Percentiles rank a stretch among this genome's conserved stretches.
Conservation (phyloP, 345 rosid species). For the Melastoma malabathricum region DNA sequence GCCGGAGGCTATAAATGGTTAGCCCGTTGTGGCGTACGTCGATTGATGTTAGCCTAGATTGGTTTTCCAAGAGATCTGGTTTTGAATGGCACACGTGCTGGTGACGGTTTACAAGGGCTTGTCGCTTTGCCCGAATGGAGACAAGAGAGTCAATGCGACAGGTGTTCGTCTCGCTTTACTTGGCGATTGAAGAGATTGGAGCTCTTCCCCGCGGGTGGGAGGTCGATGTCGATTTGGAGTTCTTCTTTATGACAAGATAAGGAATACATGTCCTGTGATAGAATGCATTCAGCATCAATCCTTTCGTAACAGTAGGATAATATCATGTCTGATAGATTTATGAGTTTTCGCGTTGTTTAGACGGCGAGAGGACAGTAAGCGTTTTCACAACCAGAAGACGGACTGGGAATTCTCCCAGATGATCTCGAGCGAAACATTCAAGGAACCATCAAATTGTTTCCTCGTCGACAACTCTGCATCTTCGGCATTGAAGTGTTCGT, state of each 20-base stretch:
- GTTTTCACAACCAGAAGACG: constrained; percentile 1
- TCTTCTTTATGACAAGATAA: constrained; percentile 2
- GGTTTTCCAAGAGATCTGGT: not conserved
- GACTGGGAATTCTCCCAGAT: constrained; percentile 8
- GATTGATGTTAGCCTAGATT: not conserved
- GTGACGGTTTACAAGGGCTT: constrained; percentile 5
- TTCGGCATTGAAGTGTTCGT: constrained; percentile 11
- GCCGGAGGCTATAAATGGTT: constrained; percentile 2
- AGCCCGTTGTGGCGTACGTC: not conserved
- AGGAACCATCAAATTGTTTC: not conserved
- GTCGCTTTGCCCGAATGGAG: constrained; percentile 10
- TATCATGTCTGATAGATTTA: too few species aligned
- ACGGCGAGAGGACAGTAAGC: constrained; percentile 2
- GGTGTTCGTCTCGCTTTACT: constrained; percentile 8
- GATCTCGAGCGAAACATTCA: constrained; percentile 3
- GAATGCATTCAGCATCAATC: not conserved
- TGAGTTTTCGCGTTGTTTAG: not conserved
- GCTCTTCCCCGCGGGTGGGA: not conserved
- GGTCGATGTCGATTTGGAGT: constrained; percentile 2
- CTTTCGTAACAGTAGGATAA: too few species aligned
- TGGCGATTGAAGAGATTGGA: constrained; percentile 3
- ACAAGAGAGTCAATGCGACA: constrained; percentile 1
- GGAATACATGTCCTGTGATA: not conserved
- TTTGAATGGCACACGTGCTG: too few species aligned
- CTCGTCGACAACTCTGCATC: constrained; percentile 3